These are phyloP conservation scores for Cubamyces lactineus DNA, from an alignment of 768 basidiomycete species.

Conservation along the genomic window DNA sequence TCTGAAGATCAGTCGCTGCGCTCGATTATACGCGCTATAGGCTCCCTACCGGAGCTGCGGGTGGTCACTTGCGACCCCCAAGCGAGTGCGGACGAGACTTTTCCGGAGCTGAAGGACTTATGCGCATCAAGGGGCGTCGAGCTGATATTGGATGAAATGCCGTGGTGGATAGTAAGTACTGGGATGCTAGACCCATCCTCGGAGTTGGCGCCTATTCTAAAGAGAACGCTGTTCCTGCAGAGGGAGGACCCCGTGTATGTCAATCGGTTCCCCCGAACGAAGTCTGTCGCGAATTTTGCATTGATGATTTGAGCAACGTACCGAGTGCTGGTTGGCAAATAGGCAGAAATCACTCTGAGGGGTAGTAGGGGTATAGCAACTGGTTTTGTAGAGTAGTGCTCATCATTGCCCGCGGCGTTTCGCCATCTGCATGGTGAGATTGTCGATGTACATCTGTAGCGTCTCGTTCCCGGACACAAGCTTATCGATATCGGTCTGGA, in stretches of 20 bases:
- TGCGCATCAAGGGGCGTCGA: slow-evolving; percentile 38
- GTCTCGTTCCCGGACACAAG: slow-evolving; percentile 78
- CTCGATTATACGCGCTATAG: slow-evolving; percentile 38
- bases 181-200: not conserved
- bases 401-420: slow-evolving; percentile 58
- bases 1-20: slow-evolving; percentile 30
- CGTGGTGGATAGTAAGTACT: slow-evolving; percentile 42
- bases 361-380: not conserved
- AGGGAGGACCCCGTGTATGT: slow-evolving; percentile 42
- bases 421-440: slow-evolving; percentile 85
- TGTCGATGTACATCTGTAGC: slow-evolving; percentile 89
- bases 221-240: slow-evolving; percentile 24
- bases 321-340: not conserved
- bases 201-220: not conserved
- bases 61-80: slow-evolving; percentile 42
- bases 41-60: slow-evolving; percentile 39
- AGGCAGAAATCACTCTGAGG: no score
- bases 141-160: slow-evolving; percentile 34
- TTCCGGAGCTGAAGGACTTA: slow-evolving; percentile 28
- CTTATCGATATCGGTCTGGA: slow-evolving; percentile 82
- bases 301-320: slow-evolving; percentile 34
- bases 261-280: slow-evolving; percentile 40
- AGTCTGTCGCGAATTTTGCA: slow-evolving; percentile 41
- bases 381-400: not conserved
- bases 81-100: slow-evolving; percentile 29